Base-by-base conservation (phyloP, 108 stramenopile species). In the Nitzschia sp. region DNA sequence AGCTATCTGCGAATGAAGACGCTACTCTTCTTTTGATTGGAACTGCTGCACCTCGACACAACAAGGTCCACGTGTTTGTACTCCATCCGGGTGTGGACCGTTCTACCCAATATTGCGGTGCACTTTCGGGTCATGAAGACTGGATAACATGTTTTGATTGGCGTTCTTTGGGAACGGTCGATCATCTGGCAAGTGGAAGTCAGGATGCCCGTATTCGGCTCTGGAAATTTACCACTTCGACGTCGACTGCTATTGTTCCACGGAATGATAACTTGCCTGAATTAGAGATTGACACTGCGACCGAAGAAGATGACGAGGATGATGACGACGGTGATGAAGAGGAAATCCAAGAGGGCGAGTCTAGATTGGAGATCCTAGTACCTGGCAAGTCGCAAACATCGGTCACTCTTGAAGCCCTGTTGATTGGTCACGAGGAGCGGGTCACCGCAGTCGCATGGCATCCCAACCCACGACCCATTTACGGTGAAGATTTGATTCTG, bases 101-200 rank as follows among this genome's bases (percentile, higher is more conserved):
- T n/a, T 35, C 59, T 11, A 60, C 59, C 23, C 70, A 70, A 60
- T 80, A 85, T 57, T 76, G 75, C 46, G 84, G 82, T 47, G 51
- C 73, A 1, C 59, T 95, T 15, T 55, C 68, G 45, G 94, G 94
- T 1, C 94, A 95, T 73, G 86, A 89, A 66, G 94, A 93, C 72
- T 95, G 94, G 94, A 86, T 95, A 46, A 79, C 86, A 0, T 82
- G 88, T 58, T 87, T 92, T 54, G 84, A 82, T 38, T 95, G 85
- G 84, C 31, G n/a, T 4, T 31, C 26, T 6, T 6, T 55, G 58
- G 29, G 42, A n/a, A 24, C 21, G 6, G 1, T 32, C 27, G 8
- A 64, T 23, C 53, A 91, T 57, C 63, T 95, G 56, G 94, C 94
- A 15, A 87, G 86, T 70, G 90, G 87, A 13, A 86, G 88, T 48